Evolutionary conservation across 169 alveolate species (phyloP).

Genomic region (Cryptosporidium ubiquitum): DNA sequence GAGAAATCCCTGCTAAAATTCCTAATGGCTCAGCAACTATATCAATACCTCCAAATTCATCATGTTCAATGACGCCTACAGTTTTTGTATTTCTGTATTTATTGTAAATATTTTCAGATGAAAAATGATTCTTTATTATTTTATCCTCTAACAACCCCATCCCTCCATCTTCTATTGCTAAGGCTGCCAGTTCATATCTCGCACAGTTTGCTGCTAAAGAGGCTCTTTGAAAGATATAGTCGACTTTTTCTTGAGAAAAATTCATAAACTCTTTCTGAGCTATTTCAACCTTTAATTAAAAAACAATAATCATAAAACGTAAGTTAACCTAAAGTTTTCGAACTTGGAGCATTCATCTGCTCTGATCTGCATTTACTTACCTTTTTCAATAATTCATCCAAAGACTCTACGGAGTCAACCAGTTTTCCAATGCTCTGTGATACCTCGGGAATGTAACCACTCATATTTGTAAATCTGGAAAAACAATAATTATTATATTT

Average conservation of each 20-base stretch:
- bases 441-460: constrained; percentile 60
- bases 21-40: constrained; percentile 78
- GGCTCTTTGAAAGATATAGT: constrained; percentile 68
- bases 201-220: constrained; percentile 74
- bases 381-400: constrained; percentile 49
- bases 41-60: constrained; percentile 74
- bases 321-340: background rate
- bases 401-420: constrained; percentile 62
- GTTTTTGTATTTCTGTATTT: constrained; percentile 75
- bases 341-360: background rate
- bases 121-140: constrained; percentile 73
- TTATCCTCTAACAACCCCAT: constrained; percentile 76
- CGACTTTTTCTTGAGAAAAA: constrained; percentile 74
- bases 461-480: constrained; percentile 5
- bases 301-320: background rate
- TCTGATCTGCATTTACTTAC: constrained; percentile 4
- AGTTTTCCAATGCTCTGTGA: constrained; percentile 70
- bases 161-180: constrained; percentile 75
- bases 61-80: constrained; percentile 76
- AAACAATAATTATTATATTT: background rate
- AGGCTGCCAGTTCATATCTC: constrained; percentile 68
- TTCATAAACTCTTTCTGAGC: constrained; percentile 65
- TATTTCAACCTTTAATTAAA: constrained; percentile 29
- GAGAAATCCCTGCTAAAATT: constrained; percentile 75
- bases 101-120: constrained; percentile 72